Conservation (phyloP, 208 protist species). For the Crithidia sp. region DNA sequence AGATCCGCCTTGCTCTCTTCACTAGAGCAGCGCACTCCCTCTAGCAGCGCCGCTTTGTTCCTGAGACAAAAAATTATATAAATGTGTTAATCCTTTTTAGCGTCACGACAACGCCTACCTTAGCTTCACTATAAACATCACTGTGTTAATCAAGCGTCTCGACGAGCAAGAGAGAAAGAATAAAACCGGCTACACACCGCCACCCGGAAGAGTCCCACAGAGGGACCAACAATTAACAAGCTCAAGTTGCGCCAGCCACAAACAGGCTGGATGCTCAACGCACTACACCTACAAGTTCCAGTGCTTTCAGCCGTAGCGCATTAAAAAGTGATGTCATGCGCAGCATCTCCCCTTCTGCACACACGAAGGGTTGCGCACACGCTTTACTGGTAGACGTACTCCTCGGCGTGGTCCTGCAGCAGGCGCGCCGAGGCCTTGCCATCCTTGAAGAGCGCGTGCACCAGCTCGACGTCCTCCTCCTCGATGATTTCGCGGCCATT, state of each 20-base stretch:
- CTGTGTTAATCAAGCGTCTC: not conserved
- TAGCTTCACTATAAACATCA: constrained; percentile 1
- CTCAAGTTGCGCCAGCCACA: too few species aligned
- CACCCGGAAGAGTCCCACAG: too few species aligned
- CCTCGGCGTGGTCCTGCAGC: constrained; percentile 86
- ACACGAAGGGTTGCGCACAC: not conserved
- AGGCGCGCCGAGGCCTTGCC: constrained; percentile 95
- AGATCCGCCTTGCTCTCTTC: too few species aligned
- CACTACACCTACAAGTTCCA: too few species aligned
- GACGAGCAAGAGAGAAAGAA: not conserved
- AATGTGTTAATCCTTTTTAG: not conserved
- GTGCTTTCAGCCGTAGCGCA: too few species aligned
- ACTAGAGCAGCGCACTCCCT: too few species aligned
- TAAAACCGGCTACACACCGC: not conserved
- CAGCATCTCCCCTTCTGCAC: too few species aligned
- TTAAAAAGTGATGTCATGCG: too few species aligned
- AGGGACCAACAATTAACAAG: too few species aligned
- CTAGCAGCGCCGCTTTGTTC: too few species aligned
- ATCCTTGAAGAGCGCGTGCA: constrained; percentile 97
- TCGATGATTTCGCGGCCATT: constrained; percentile 93
- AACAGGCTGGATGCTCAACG: too few species aligned
- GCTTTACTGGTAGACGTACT: constrained; percentile 92
- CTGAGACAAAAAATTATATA: too few species aligned
- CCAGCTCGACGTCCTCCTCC: constrained; percentile 94
- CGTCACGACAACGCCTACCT: not conserved